Evolutionary conservation across 1,284 basidiomycete species (phyloP), one percentile per base, ranked within the genome.

Genomic region (Puccinia horiana): DNA sequence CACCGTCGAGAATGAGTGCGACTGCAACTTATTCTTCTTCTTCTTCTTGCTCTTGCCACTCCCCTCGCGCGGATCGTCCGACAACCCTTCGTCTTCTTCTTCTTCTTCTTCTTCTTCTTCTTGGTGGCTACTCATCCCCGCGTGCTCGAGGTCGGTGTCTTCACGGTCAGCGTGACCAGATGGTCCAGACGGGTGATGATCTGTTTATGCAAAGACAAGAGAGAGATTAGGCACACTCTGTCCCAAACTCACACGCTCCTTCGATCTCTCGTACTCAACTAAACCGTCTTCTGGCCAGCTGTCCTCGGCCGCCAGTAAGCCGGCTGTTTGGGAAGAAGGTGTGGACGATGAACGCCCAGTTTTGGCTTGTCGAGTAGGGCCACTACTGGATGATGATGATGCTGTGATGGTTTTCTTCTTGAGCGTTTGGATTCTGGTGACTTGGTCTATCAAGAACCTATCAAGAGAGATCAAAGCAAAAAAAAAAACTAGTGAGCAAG

Each of bases 1-100:
- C 0, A 94, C 94, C 54, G 95, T 89, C 65, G 93, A 91, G 83
- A 93, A 90, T 18, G 90, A 91, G 63, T 84, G 87, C 84, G 82
- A 69, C 69, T 63, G 18, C 9, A 67, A 40, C 42, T 49, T 47
- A n/a, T 20, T 35, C 26, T 56, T 18, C 18, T 26, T 69, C 26
- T 14, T 67, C n/a, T 16, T 3, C 20, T 65, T 65, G 5, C 11
- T 20, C 32, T 29, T 3, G 6, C 1, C 14, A 35, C 63, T 20
- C 8, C 37, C 63, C 26, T 40, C 42, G 35, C 23, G 9, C 47
- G 63, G 37, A 6, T 58, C 56, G 14, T 37, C n/a, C 63, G 20
- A 6, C 63, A 18, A 2, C 11, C 29, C 54, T n/a, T 26, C 54
- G 26, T 56, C n/a, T 16, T 35, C 29, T 26, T 8, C 58, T 26